Conservation (phyloP, 1,284 basidiomycete genomes). For the Flammula alnicola region DNA sequence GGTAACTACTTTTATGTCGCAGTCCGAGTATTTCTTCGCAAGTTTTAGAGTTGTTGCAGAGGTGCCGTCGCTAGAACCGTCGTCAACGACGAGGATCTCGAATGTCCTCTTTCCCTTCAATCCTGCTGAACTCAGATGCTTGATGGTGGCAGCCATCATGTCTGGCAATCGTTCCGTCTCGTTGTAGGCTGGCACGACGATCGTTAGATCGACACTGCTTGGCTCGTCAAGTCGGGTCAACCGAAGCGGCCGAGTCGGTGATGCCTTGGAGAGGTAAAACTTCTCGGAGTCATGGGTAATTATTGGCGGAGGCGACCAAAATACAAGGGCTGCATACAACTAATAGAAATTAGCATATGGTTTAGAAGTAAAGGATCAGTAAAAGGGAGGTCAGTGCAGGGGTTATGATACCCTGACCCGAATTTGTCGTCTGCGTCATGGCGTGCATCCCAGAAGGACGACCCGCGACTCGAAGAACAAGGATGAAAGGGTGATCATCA, state of each 20-base stretch:
- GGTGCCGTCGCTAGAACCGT: slow-evolving; percentile 85
- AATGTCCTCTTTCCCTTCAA: slow-evolving; percentile 51
- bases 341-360: slow-evolving; percentile 34
- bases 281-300: slow-evolving; percentile 68
- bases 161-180: slow-evolving; percentile 78
- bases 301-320: slow-evolving; percentile 72
- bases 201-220: slow-evolving; percentile 67
- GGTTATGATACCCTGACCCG: slow-evolving; percentile 50
- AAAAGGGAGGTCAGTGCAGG: slow-evolving; percentile 37
- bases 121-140: slow-evolving; percentile 47
- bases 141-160: slow-evolving; percentile 81
- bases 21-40: slow-evolving; percentile 55
- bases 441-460: slow-evolving; percentile 52
- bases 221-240: slow-evolving; percentile 59
- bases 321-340: slow-evolving; percentile 65
- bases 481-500: slow-evolving; percentile 83
- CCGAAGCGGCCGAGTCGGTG: slow-evolving; percentile 51
- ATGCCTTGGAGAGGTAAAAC: slow-evolving; percentile 59
- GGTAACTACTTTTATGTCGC: slow-evolving; percentile 77
- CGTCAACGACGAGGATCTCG: slow-evolving; percentile 90
- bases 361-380: not conserved
- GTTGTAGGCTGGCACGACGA: slow-evolving; percentile 92
- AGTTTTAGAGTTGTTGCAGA: slow-evolving; percentile 66
- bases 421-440: slow-evolving; percentile 63
- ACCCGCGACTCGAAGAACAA: slow-evolving; percentile 87